phyloP scores from a whole-genome alignment of 2,329 filamentous ascomycete species.

The Fusarium sp. region DNA sequence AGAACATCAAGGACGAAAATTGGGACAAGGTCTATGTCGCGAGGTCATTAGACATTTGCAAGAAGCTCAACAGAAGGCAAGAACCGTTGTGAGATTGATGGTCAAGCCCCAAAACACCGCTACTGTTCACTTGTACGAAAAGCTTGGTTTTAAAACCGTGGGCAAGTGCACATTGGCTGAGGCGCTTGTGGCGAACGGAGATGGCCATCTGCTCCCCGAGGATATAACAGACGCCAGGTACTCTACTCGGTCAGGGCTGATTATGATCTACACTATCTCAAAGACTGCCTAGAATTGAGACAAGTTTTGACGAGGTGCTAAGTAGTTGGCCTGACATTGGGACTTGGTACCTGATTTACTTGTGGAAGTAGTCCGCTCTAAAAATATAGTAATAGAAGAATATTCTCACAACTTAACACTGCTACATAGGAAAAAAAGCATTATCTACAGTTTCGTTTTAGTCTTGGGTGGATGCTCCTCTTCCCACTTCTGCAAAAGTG shows the following conservation, averaged over 20 bases:
- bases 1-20: not conserved
- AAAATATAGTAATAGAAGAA: not conserved
- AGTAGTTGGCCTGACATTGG: not conserved
- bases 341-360: too few species aligned
- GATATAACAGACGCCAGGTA: not conserved
- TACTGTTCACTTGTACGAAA: not conserved
- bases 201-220: not conserved
- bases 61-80: not conserved
- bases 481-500: not conserved
- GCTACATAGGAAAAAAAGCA: rapidly evolving
- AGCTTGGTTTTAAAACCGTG: not conserved
- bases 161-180: not conserved
- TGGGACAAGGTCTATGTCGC: not conserved
- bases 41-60: not conserved
- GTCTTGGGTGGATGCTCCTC: not conserved
- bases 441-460: not conserved
- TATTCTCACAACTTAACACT: not conserved
- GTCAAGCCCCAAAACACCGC: not conserved
- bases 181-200: not conserved
- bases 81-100: not conserved
- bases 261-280: not conserved
- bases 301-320: rapidly evolving
- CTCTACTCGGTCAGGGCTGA: not conserved
- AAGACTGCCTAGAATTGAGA: not conserved
- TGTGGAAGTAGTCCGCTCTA: rapidly evolving